These are phyloP conservation scores for Ramalina peruviana DNA, from an alignment of 495 filamentous ascomycete species.

Conservation along the genomic window DNA sequence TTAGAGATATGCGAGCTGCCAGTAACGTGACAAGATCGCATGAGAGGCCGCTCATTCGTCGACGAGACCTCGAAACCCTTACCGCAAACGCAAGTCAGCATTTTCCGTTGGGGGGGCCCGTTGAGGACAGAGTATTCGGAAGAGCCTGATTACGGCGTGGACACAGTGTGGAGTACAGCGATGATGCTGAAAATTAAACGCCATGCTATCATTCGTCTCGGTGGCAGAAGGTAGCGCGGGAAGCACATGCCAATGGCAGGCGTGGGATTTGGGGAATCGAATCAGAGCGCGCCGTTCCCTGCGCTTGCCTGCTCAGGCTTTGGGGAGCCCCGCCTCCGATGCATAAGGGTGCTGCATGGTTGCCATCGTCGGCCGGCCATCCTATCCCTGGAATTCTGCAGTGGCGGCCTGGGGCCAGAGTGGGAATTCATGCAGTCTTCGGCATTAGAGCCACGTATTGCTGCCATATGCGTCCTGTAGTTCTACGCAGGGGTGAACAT, in stretches of 20 bases:
- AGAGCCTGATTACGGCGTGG: background rate
- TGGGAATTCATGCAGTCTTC: too few relatives aligned
- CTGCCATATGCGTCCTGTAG: background rate
- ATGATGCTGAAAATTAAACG: constrained; percentile 7
- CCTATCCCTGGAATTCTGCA: too few relatives aligned
- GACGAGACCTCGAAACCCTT: background rate
- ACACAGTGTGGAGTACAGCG: background rate
- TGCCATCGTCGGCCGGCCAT: background rate
- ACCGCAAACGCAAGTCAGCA: constrained; percentile 4
- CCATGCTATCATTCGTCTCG: constrained; percentile 13
- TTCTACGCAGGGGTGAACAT: background rate
- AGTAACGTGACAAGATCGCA: constrained; percentile 8
- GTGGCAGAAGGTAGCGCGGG: constrained; percentile 6
- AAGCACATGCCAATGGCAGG: constrained; percentile 1
- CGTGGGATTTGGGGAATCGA: constrained; percentile 5
- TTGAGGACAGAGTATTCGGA: too few relatives aligned
- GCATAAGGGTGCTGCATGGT: constrained; percentile 8
- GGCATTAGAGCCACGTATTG: background rate
- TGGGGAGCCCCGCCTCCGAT: constrained; percentile 8
- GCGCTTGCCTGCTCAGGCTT: constrained; percentile 11
- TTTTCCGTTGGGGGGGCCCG: background rate
- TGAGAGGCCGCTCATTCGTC: constrained; percentile 7
- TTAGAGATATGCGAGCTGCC: constrained; percentile 4
- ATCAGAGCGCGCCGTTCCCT: constrained; percentile 6
- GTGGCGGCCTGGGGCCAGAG: too few relatives aligned